These are phyloP conservation scores for Solidago caesia DNA, from an alignment of 129 eudicot genomes.

Conservation along the genomic window DNA sequence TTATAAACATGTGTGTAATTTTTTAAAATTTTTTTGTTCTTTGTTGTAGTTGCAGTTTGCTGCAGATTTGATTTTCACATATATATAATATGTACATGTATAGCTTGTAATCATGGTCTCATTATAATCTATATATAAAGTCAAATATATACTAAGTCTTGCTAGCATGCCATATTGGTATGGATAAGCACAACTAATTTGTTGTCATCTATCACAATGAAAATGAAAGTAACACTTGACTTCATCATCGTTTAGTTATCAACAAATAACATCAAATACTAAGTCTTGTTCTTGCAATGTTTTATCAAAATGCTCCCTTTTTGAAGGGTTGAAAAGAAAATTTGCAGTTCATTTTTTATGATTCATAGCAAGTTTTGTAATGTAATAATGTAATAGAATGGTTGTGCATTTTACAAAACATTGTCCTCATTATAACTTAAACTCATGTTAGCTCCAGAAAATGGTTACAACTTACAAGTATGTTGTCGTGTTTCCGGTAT, in stretches of 20 bases:
- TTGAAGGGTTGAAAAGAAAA: neutral
- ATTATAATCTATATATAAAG: neutral
- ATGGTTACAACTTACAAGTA: neutral
- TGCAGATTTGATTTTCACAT: too few species aligned
- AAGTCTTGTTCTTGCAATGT: neutral
- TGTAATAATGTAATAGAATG: too few species aligned
- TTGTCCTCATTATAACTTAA: neutral
- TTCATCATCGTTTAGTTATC: too few species aligned
- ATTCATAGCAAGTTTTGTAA: neutral
- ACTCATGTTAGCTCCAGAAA: neutral
- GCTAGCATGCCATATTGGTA: conserved; percentile 8
- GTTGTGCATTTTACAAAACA: neutral
- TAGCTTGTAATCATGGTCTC: too few species aligned
- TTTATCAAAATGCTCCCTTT: neutral
- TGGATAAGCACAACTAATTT: conserved; percentile 6
- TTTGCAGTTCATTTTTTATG: neutral
- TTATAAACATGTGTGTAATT: too few species aligned
- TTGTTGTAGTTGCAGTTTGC: too few species aligned
- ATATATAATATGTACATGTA: too few species aligned
- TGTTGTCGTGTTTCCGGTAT: too few species aligned
- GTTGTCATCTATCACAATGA: neutral
- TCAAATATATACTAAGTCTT: neutral
- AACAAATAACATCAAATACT: neutral
- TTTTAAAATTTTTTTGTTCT: too few species aligned
- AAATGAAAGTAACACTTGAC: too few species aligned